A percentile compares a stretch with the other conserved stretches of the same genome.
These are phyloP conservation scores for Aspergillus bridgeri DNA, from an alignment of 495 filamentous ascomycete genomes.

Conservation along the genomic window DNA sequence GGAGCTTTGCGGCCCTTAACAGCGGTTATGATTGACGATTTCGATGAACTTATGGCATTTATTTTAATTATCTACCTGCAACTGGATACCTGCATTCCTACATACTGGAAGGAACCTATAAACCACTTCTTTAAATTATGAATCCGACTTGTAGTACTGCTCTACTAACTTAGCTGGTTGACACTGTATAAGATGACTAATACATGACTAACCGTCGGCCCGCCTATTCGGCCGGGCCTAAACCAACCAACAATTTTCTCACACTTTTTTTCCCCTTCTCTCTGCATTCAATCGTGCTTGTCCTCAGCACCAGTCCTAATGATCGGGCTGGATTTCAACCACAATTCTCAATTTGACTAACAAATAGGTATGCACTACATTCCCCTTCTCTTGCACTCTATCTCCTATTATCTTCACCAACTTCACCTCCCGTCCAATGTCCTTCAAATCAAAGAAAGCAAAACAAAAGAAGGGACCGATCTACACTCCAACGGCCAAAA, in stretches of 20 bases:
- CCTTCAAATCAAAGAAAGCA: not conserved
- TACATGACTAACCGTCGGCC: slow-evolving; percentile 3
- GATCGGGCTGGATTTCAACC: not conserved
- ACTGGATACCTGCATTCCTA: not conserved
- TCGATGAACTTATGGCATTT: not conserved
- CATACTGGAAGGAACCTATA: too few species aligned
- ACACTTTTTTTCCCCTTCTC: not conserved
- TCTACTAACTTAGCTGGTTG: not conserved
- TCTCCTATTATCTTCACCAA: not conserved
- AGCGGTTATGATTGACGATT: not conserved
- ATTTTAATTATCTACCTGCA: too few species aligned
- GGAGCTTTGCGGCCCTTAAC: not conserved
- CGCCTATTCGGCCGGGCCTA: slow-evolving; percentile 1
- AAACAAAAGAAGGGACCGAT: slow-evolving; percentile 2
- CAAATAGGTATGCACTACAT: not conserved
- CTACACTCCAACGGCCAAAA: slow-evolving; percentile 1
- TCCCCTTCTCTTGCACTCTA: not conserved
- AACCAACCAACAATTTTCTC: slow-evolving; percentile 6
- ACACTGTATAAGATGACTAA: not conserved
- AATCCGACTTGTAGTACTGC: too few species aligned
- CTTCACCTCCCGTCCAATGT: not conserved
- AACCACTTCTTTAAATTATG: too few species aligned
- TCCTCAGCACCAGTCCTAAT: not conserved
- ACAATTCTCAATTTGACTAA: not conserved
- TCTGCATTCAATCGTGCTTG: not conserved